phyloP scores from a whole-genome alignment of 75 land plant genomes.

The Cunninghamia lanceolata region DNA sequence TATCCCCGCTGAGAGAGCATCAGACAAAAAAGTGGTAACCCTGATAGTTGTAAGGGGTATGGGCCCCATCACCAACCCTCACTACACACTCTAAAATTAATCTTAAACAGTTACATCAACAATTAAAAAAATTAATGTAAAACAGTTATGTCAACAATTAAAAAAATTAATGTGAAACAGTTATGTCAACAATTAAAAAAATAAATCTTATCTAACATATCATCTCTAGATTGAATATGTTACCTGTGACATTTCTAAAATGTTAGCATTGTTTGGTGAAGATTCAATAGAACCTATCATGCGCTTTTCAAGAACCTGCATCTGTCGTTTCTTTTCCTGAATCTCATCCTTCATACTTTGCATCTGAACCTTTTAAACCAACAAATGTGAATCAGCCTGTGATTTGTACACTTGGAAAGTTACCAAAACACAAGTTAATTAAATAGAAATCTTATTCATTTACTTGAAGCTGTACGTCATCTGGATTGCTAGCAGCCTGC shows the following conservation, averaged over 20 bases:
- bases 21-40: no score
- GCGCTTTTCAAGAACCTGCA: conserved; percentile 75
- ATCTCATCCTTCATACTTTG: conserved; percentile 74
- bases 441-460: background rate
- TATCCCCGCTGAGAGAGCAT: no score
- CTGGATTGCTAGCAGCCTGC: conserved; percentile 67
- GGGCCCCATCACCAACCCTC: no score
- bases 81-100: no score
- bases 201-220: background rate
- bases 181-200: background rate
- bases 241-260: conserved; percentile 78
- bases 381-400: conserved; percentile 8
- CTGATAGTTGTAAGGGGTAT: no score
- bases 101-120: no score
- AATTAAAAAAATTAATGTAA: background rate
- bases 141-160: no score
- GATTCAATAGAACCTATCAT: conserved; percentile 62
- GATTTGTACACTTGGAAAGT: background rate
- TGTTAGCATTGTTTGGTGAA: conserved; percentile 29
- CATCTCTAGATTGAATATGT: background rate
- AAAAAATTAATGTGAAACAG: background rate
- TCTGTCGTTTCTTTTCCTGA: conserved; percentile 72
- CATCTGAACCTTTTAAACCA: conserved; percentile 55
- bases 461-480: conserved; percentile 53
- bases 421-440: background rate